Base-by-base conservation (phyloP, 192 early-diverging fungal genomes). In the Chytriomyces sp. region DNA sequence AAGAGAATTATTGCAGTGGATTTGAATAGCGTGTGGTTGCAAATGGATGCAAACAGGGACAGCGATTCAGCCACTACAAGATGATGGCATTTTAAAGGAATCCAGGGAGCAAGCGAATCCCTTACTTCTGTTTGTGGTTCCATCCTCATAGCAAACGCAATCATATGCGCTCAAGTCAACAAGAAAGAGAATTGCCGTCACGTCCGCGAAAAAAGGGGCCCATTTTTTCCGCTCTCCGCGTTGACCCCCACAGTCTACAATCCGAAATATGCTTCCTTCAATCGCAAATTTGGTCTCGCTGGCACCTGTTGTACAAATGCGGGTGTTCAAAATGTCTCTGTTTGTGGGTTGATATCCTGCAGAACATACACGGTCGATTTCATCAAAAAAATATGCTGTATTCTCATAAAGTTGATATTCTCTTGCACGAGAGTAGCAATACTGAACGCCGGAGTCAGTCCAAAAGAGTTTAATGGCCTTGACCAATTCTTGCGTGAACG, bases 181-280 rank as follows among this genome's bases (percentile, higher is more conserved):
- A 70, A 98, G 78, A 81, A 96, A 98, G 34, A 98, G 84, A 70
- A 98, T 94, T 6, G 93, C 92, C 2, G 92, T 94, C 17, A 96
- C 95, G 73, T 95, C 92, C 73, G 96, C 96, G 70, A 98, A 98
- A 74, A 93, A n/a, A n/a, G n/a, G n/a, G n/a, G n/a, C n/a, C n/a
- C n/a, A n/a, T n/a, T n/a, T n/a, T n/a, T n/a, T n/a, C 74, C 96
- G 88, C 84, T 98, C 95, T 39, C 93, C 93, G 34, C 96, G 90
- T 85, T 98, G 96, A 33, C 96, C 96, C 72, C 96, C 96, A 38
- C 96, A 95, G 82, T 98, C 96, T 80, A 94, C 91, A 91, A 98
- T 93, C 63, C 93, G 89, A 78, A 95, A 98, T 25, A 93, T 93
- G 36, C 94, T 76, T 37, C 93, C 92, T 26, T 91, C 91, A 66